These are phyloP conservation scores for Rhazya stricta DNA, from an alignment of 257 asterid genomes.

Conservation along the genomic window DNA sequence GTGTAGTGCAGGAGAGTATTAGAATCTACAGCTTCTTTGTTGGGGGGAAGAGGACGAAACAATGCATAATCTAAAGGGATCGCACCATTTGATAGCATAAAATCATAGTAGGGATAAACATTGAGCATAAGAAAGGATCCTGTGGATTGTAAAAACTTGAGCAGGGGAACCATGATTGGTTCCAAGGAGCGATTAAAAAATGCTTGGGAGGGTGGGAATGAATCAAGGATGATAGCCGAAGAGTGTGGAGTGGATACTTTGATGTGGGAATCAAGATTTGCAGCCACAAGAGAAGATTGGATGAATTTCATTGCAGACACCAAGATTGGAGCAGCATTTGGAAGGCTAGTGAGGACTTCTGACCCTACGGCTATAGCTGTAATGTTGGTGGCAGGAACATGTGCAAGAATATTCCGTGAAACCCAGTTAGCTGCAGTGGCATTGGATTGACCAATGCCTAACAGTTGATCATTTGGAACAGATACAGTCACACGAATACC, in stretches of 20 bases:
- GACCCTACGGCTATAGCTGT: constrained; percentile 82
- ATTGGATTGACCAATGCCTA: constrained; percentile 85
- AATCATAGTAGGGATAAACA: constrained; percentile 80
- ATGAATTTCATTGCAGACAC: constrained; percentile 70
- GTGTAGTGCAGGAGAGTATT: constrained; percentile 91
- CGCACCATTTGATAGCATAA: constrained; percentile 54
- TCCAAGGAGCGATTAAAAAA: constrained; percentile 76
- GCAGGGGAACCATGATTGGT: constrained; percentile 76
- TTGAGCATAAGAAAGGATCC: constrained; percentile 76
- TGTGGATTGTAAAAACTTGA: constrained; percentile 59
- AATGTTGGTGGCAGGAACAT: constrained; percentile 79
- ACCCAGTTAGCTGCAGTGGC: constrained; percentile 93
- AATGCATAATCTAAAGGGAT: constrained; percentile 83
- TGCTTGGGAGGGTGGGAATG: constrained; percentile 94
- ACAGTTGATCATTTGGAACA: constrained; percentile 73
- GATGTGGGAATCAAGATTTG: constrained; percentile 66
- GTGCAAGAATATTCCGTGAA: constrained; percentile 58
- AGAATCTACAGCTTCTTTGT: constrained; percentile 81
- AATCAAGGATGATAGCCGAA: constrained; percentile 72
- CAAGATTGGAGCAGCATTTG: constrained; percentile 76
- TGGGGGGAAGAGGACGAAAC: constrained; percentile 77
- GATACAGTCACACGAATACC: constrained; percentile 66
- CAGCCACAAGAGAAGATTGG: constrained; percentile 74
- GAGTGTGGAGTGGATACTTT: constrained; percentile 84
- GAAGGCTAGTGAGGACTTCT: constrained; percentile 63